Conservation (phyloP, 768 basidiomycete species). For the Hemileccinum impolitum region DNA sequence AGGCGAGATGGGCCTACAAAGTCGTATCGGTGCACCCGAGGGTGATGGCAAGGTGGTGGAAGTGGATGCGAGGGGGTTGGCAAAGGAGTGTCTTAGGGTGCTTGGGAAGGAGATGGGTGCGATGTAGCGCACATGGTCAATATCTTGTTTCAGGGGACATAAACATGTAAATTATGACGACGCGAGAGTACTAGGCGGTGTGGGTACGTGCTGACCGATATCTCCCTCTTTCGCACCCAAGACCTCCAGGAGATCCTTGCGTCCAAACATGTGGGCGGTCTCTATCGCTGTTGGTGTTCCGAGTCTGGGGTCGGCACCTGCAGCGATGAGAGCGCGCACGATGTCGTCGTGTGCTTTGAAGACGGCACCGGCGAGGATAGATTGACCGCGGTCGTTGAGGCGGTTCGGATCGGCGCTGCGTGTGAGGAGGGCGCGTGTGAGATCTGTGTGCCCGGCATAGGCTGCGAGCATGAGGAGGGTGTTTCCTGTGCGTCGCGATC, state of each 20-base stretch:
- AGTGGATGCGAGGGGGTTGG: constrained; percentile 63
- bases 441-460: constrained; percentile 61
- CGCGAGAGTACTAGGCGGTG: constrained; percentile 17
- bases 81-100: constrained; percentile 62
- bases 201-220: constrained; percentile 29
- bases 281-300: constrained; percentile 70
- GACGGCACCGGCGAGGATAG: constrained; percentile 72
- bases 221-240: constrained; percentile 62
- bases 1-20: constrained; percentile 7
- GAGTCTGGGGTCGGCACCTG: constrained; percentile 58
- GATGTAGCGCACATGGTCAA: constrained; percentile 8
- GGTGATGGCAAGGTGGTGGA: constrained; percentile 35
- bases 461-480: constrained; percentile 77
- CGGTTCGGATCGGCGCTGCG: constrained; percentile 64
- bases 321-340: constrained; percentile 48
- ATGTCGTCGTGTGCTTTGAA: constrained; percentile 71
- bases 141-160: background rate
- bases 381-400: constrained; percentile 68
- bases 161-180: background rate
- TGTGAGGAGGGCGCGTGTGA: constrained; percentile 50
- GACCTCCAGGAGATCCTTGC: constrained; percentile 50
- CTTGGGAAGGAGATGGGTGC: constrained; percentile 75
- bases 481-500: constrained; percentile 47
- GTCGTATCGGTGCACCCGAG: constrained; percentile 23
- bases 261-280: constrained; percentile 64